Evolutionary conservation across 2,329 filamentous ascomycete species (phyloP).

Genomic region (Paecilomyces variotii): DNA sequence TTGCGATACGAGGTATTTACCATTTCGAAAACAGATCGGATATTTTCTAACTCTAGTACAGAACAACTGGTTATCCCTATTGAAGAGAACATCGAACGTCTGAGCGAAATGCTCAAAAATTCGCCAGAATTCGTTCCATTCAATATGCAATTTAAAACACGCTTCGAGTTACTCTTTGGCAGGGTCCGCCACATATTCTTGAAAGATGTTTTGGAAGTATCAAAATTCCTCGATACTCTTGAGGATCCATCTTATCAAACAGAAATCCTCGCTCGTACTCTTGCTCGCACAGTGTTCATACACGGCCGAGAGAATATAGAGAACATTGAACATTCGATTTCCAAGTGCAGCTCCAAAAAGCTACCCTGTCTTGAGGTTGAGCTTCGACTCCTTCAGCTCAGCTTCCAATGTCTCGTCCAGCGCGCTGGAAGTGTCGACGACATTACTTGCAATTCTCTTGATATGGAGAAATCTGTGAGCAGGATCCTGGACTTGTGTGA

Average conservation of each 20-base stretch:
- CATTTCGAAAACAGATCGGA: not conserved
- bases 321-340: constrained; percentile 8
- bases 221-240: constrained; percentile 7
- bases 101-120: constrained; percentile 6
- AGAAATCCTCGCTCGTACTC: constrained; percentile 10
- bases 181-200: constrained; percentile 12
- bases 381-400: constrained; percentile 13
- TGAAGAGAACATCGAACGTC: constrained; percentile 6
- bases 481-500: constrained; percentile 1
- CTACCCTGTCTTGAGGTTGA: constrained; percentile 16
- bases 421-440: not conserved
- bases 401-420: constrained; percentile 8
- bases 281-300: constrained; percentile 6
- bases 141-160: constrained; percentile 14
- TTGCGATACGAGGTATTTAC: constrained; percentile 8
- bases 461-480: not conserved
- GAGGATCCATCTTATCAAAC: constrained; percentile 14
- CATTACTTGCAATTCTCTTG: not conserved
- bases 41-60: not conserved
- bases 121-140: constrained; percentile 15
- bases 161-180: constrained; percentile 14
- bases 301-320: constrained; percentile 9
- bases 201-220: constrained; percentile 12
- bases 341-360: constrained; percentile 2
- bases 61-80: constrained; percentile 10